Conservation (phyloP, 306 rosid genomes). For the Sechiopsis laciniata region DNA sequence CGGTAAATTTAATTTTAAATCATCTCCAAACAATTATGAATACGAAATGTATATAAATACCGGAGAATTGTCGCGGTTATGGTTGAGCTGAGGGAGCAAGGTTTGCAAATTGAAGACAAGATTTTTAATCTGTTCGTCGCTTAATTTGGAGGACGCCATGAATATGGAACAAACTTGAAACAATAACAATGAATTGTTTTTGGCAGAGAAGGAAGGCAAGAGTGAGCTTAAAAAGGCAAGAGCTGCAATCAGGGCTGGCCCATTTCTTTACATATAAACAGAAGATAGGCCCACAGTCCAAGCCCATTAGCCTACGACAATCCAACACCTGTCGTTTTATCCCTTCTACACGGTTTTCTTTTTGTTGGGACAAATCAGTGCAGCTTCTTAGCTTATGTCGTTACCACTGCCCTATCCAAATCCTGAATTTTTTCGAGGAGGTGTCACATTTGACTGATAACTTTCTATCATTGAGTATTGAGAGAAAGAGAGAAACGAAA, state of each 20-base stretch:
- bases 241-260: conserved; percentile 1
- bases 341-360: background rate
- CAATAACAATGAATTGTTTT: too few species aligned
- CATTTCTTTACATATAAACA: background rate
- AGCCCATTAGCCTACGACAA: conserved; percentile 8
- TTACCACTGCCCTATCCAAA: background rate
- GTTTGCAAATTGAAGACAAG: conserved; percentile 34
- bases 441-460: too few species aligned
- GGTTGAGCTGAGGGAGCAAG: conserved; percentile 32
- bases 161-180: background rate
- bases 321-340: conserved; percentile 12
- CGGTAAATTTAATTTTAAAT: background rate
- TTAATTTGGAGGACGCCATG: conserved; percentile 22
- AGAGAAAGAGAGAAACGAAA: too few species aligned
- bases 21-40: background rate
- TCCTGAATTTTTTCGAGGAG: background rate
- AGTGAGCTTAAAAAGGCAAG: background rate
- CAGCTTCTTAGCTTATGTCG: background rate
- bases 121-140: conserved; percentile 28
- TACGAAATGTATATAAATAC: conserved; percentile 10
- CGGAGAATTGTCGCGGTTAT: background rate
- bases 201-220: background rate
- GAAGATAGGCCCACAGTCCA: background rate
- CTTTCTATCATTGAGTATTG: too few species aligned
- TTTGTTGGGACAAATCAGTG: background rate